Conservation (phyloP, 179 eudicot genomes). For the Nepenthes alata region DNA sequence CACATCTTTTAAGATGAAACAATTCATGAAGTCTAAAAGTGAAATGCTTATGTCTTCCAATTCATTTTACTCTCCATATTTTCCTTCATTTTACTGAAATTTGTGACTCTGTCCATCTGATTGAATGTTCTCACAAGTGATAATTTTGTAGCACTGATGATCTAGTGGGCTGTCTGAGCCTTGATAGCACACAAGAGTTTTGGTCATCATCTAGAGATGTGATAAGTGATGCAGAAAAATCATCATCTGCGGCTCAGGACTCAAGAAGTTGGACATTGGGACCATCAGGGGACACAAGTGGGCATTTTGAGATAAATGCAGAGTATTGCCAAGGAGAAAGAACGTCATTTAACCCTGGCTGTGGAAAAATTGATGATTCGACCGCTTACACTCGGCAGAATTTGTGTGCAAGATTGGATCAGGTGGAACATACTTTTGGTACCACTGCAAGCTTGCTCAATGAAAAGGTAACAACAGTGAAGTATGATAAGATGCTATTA, state of each 20-base stretch:
- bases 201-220: slow-evolving; percentile 63
- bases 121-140: slow-evolving; percentile 63
- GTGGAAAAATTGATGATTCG: slow-evolving; percentile 11
- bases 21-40: too few species aligned
- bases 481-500: neutral
- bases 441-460: slow-evolving; percentile 17
- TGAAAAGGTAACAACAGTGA: slow-evolving; percentile 35
- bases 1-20: too few species aligned
- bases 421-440: slow-evolving; percentile 18
- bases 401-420: slow-evolving; percentile 17
- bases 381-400: slow-evolving; percentile 19
- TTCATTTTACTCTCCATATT: too few species aligned
- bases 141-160: slow-evolving; percentile 64
- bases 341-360: slow-evolving; percentile 17
- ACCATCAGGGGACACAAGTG: slow-evolving; percentile 21
- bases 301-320: slow-evolving; percentile 22
- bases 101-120: slow-evolving; percentile 30
- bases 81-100: neutral
- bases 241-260: slow-evolving; percentile 30
- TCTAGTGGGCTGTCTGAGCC: slow-evolving; percentile 43
- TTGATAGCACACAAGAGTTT: slow-evolving; percentile 40
- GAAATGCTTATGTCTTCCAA: too few species aligned
- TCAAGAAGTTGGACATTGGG: slow-evolving; percentile 33
- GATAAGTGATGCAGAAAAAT: slow-evolving; percentile 23
- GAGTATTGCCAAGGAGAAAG: slow-evolving; percentile 26